A percentile compares a stretch with the other conserved stretches of the same genome.
Conservation (phyloP, 768 basidiomycete genomes). For the Russula earlei region DNA sequence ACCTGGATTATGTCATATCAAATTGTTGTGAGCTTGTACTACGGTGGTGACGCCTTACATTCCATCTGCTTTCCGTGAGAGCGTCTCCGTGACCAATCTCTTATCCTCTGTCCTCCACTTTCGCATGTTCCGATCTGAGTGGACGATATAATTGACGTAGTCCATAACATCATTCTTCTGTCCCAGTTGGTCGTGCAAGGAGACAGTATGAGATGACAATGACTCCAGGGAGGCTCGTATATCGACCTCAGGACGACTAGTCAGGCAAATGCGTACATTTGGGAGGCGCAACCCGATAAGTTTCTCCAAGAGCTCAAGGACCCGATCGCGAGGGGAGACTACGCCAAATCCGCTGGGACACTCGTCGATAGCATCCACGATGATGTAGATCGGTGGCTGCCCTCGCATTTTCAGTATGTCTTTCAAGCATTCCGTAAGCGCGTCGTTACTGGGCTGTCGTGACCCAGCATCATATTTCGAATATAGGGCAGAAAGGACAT, state of each 20-base stretch:
- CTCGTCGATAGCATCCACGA: neutral
- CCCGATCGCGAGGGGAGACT: neutral
- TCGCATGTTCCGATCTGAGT: neutral
- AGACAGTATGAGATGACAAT: neutral
- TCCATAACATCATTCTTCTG: neutral
- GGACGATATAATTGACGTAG: neutral
- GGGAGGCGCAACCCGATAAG: neutral
- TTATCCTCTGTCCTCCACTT: neutral
- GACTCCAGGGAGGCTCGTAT: neutral
- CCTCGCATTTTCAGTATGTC: neutral
- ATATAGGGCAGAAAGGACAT: neutral
- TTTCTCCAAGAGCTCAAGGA: neutral
- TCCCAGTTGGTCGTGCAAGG: neutral
- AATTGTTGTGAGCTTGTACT: too few relatives aligned
- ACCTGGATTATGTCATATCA: neutral
- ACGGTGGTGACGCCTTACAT: neutral
- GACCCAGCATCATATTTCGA: neutral
- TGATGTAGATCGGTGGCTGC: neutral
- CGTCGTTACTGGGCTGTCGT: neutral
- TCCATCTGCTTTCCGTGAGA: neutral
- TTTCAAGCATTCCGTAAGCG: neutral
- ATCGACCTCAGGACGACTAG: neutral
- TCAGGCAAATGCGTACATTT: neutral
- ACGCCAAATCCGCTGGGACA: neutral
- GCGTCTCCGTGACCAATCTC: neutral